Evolutionary conservation across 768 basidiomycete genomes (phyloP), one percentile per base, ranked within the genome.

Genomic region (Tricholoma furcatifolium): DNA sequence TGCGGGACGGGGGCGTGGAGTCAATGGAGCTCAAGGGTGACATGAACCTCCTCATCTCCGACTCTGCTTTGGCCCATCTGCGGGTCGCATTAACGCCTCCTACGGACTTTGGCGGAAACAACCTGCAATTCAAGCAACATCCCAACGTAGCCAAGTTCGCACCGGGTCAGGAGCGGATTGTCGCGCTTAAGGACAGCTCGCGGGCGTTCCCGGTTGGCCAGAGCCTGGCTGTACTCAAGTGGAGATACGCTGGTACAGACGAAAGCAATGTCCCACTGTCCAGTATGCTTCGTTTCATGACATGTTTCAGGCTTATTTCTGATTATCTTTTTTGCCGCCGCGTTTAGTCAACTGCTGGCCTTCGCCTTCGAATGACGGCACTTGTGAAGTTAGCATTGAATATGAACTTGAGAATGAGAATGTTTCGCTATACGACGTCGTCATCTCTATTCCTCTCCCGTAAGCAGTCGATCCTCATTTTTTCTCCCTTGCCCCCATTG

Each of bases 121-220:
- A 80, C 35, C 71, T 98, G 39, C 93, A 96, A 68, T 97, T 96
- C 81, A 98, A 98, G 71, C 93, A 97, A 60, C 97, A 98, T 63
- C 96, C 96, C 6, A 88, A 97, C 54, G 90, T 98, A 12, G 89
- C 85, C 54, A 96, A 93, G 71, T 92, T 95, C 55, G 75, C 73
- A 0, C 83, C 86, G 10, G 82, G 83, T 1, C 68, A 87, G 54
- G 72, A 72, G 15, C 70, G 89, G 35, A 67, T 86, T 17, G 77
- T 98, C 38, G 85, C 86, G 0, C 74, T 98, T 57, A 97, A 94
- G 71, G 95, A 98, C 64, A 65, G 88, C 2, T 80, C 84, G 36
- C 79, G 85, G 59, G 74, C 82, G 6, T 98, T 98, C 81, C 96
- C 93, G 1, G 87, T 98, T 36, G 85, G 87, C 9, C 91, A 95